Evolutionary conservation across 148 eudicot genomes (phyloP).

Genomic region (Cornus controversa): DNA sequence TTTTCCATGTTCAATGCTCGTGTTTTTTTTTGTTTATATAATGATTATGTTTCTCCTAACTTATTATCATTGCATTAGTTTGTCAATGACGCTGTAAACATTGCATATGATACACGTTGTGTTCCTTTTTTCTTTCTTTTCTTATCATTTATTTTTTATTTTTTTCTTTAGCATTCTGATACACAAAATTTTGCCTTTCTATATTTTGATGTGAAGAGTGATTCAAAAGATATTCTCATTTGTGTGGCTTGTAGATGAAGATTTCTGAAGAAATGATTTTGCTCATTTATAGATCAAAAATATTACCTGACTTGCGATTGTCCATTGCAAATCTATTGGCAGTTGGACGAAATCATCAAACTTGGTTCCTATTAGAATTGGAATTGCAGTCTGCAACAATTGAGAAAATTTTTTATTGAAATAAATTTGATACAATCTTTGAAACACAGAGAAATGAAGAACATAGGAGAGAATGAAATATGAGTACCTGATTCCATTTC

Average conservation of each 20-base stretch:
- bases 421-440: neutral
- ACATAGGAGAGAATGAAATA: too few relatives aligned
- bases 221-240: too few relatives aligned
- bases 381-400: constrained; percentile 55
- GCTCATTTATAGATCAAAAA: neutral
- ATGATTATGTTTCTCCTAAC: neutral
- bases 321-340: constrained; percentile 67
- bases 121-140: too few relatives aligned
- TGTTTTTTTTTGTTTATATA: neutral
- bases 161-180: too few relatives aligned
- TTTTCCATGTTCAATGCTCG: neutral
- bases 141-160: too few relatives aligned
- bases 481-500: constrained; percentile 65
- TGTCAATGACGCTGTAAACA: too few relatives aligned
- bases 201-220: too few relatives aligned
- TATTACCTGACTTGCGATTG: constrained; percentile 55
- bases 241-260: too few relatives aligned
- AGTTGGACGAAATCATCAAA: constrained; percentile 66
- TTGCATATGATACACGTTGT: too few relatives aligned
- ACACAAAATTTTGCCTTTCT: too few relatives aligned
- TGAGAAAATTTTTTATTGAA: neutral
- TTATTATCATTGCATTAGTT: too few relatives aligned
- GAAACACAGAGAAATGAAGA: neutral
- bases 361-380: constrained; percentile 64
- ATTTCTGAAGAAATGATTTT: neutral